phyloP scores from a whole-genome alignment of 2,329 filamentous ascomycete species.

The Xylaria sp. region DNA sequence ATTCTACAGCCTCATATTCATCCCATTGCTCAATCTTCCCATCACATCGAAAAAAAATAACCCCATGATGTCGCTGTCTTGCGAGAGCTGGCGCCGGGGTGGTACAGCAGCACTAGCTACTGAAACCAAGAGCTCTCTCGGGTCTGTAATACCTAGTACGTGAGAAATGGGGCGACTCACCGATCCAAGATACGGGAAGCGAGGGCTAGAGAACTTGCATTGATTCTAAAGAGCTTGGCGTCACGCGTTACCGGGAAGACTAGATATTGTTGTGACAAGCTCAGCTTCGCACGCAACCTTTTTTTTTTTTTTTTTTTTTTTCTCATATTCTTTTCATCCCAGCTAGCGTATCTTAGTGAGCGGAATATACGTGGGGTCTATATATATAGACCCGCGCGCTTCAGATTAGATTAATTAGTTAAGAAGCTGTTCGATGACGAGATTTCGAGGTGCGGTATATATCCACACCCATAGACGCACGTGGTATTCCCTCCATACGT shows the following conservation, averaged over 20 bases:
- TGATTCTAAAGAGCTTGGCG: neutral
- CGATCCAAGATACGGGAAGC: neutral
- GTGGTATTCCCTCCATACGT: neutral
- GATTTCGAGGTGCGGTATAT: neutral
- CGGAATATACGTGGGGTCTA: neutral
- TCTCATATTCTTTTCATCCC: too few species aligned
- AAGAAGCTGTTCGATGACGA: neutral
- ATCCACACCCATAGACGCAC: too few species aligned
- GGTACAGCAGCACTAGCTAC: neutral
- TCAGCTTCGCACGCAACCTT: neutral
- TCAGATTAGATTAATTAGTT: neutral
- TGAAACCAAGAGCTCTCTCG: neutral
- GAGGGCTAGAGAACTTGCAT: neutral
- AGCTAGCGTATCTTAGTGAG: neutral
- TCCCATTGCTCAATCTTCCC: neutral
- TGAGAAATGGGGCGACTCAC: neutral
- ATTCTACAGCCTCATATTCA: neutral
- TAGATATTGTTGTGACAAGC: neutral
- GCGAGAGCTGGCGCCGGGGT: neutral
- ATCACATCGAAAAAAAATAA: neutral
- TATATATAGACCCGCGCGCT: neutral
- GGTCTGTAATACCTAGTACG: neutral
- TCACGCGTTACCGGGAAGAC: neutral
- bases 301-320: neutral
- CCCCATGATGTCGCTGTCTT: too few species aligned